Base-by-base conservation (phyloP, 2,329 filamentous ascomycete species). In the Hypoxylon rubiginosum region DNA sequence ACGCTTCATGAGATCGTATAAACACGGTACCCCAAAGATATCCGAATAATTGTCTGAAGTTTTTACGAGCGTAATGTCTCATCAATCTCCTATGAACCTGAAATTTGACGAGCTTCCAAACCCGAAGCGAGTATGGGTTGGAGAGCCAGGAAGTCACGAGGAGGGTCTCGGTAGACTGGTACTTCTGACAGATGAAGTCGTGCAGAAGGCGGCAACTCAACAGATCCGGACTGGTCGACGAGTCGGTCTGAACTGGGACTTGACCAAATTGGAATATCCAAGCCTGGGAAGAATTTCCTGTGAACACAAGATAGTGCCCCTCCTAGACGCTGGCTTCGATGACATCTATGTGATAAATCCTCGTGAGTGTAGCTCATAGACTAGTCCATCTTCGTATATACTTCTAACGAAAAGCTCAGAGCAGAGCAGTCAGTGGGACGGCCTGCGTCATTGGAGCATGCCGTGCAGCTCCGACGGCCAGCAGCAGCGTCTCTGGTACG, bases 251-350 rank as follows among this genome's bases (percentile, higher is more conserved):
- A 82, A 82, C 26, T 88, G 86, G 86, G 83, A 85, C 24, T 73
- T 88, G 64, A 83, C 81, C 19, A 88, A 88, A 70, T 76, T 88
- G 2, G 84, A 88, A 62, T 81, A 84, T 68, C 84, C 86, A 1
- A 84, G 84, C 64, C 84, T 88, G 68, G 82, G 82, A 46, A 81
- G 86, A 1, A 81, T 83, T 34, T 81, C 83, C 8, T 83, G 82
- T 54, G 75, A 83, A 32, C 85, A 87, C 68, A 80, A 81, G 58
- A 83, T 88, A 59, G 78, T 85, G 0, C 80, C 82, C 10, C 63
- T 86, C 15, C 75, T 86, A 9, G 81, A 83, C 9, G 73, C 80
- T 0, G 82, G 81, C 4, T 86, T 84, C 69, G 83, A 85, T 69
- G 83, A 85, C 64, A 75, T 84, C 17, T 85, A 84, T 69, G 79